Conservation (phyloP, 306 rosid genomes). For the Fagus crenata region DNA sequence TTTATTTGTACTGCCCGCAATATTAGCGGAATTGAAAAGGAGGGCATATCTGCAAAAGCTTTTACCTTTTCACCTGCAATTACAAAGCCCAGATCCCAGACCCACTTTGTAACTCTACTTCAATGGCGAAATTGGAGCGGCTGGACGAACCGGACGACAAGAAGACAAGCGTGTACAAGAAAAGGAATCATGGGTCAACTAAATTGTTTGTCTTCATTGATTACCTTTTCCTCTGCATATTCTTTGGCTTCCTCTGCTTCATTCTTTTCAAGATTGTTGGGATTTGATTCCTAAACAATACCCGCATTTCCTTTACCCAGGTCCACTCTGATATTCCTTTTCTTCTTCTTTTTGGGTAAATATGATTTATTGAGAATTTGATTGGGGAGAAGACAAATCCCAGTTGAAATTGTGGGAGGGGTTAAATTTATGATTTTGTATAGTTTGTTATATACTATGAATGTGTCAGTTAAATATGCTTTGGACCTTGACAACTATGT, state of each 20-base stretch:
- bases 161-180: conserved; percentile 17
- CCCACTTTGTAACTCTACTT: conserved; percentile 9
- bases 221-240: conserved; percentile 63
- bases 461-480: neutral
- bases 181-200: conserved; percentile 62
- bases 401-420: too few species aligned
- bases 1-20: neutral
- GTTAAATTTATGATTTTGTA: neutral
- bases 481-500: neutral
- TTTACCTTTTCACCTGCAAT: neutral
- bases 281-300: conserved; percentile 36
- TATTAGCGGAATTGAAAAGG: neutral
- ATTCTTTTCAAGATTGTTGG: conserved; percentile 54
- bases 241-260: conserved; percentile 57
- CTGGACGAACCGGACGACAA: conserved; percentile 34
- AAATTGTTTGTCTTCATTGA: conserved; percentile 67
- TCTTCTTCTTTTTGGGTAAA: neutral
- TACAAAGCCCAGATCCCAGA: conserved; percentile 2
- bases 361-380: neutral
- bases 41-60: neutral
- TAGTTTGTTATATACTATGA: neutral
- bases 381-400: neutral
- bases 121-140: conserved; percentile 60
- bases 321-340: conserved; percentile 12
- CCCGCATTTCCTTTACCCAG: conserved; percentile 24